A percentile compares a stretch with the other conserved stretches of the same genome.
Conservation (phyloP, 371 early-diverging fungal species). For the Zychaea mexicana region DNA sequence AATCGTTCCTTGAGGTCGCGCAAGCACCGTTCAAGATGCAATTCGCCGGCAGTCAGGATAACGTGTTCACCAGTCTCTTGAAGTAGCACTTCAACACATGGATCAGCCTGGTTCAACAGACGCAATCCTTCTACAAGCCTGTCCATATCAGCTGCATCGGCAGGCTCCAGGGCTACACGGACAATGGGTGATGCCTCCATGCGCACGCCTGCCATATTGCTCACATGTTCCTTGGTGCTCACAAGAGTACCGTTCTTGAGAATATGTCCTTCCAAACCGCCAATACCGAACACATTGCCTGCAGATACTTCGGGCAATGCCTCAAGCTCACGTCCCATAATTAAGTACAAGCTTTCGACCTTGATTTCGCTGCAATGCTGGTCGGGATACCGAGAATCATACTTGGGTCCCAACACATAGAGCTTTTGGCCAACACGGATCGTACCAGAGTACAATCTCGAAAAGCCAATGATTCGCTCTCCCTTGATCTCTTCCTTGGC, state of each 20-base stretch:
- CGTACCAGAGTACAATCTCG: conserved; percentile 91
- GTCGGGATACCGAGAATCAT: conserved; percentile 70
- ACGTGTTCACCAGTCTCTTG: conserved; percentile 98
- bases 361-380: conserved; percentile 69
- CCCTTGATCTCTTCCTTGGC: conserved; percentile 39
- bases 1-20: conserved; percentile 93
- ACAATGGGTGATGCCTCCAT: conserved; percentile 83
- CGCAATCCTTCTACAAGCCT: conserved; percentile 86
- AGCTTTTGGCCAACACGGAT: conserved; percentile 85
- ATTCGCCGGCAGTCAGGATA: conserved; percentile 93
- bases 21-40: conserved; percentile 95
- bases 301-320: conserved; percentile 84
- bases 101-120: conserved; percentile 92
- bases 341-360: conserved; percentile 81
- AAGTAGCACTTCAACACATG: conserved; percentile 86
- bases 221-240: conserved; percentile 55
- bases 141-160: conserved; percentile 81
- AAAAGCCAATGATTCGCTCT: conserved; percentile 86
- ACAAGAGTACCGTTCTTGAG: conserved; percentile 92
- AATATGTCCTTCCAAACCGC: conserved; percentile 86
- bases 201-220: conserved; percentile 59
- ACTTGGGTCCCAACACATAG: conserved; percentile 94
- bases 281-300: conserved; percentile 96
- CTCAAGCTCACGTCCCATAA: conserved; percentile 96
- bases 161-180: conserved; percentile 95